phyloP scores from a whole-genome alignment of 2,329 filamentous ascomycete species.

The Fusarium sublunatum region DNA sequence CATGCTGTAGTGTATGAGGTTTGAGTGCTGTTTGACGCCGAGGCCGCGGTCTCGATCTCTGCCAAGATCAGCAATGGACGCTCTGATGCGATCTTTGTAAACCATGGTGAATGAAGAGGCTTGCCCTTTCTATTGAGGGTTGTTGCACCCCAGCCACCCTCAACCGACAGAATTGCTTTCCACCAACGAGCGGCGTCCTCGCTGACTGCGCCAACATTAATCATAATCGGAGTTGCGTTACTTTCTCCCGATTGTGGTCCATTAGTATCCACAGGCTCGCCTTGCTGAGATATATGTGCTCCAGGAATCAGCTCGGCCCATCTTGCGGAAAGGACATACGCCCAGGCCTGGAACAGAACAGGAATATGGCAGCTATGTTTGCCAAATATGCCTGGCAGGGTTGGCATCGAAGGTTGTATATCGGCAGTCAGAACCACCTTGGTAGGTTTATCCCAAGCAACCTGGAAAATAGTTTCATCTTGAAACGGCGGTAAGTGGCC shows the following conservation, averaged over 20 bases:
- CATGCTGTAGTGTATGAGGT: slow-evolving; percentile 36
- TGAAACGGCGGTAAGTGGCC: slow-evolving; percentile 14
- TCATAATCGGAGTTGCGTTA: background rate
- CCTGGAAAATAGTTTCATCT: slow-evolving; percentile 3
- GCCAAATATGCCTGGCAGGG: slow-evolving; percentile 11
- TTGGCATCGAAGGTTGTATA: background rate
- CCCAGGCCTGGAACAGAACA: slow-evolving; percentile 18
- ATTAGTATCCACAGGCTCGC: background rate
- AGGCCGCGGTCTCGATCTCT: background rate
- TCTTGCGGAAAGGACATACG: slow-evolving; percentile 9
- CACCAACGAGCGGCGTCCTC: slow-evolving; percentile 47
- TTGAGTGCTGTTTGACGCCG: background rate
- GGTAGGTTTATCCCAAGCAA: slow-evolving; percentile 13
- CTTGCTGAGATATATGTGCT: background rate
- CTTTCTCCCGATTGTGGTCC: background rate
- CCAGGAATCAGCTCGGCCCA: slow-evolving; percentile 13
- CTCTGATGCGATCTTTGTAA: slow-evolving; percentile 6
- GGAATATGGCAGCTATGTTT: slow-evolving; percentile 13
- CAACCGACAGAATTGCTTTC: slow-evolving; percentile 42
- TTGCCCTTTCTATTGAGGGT: slow-evolving; percentile 28
- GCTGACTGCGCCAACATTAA: slow-evolving; percentile 43
- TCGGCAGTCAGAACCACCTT: slow-evolving; percentile 12
- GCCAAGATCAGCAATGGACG: slow-evolving; percentile 5
- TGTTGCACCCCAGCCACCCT: slow-evolving; percentile 43
- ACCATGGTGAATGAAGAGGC: slow-evolving; percentile 37